Evolutionary conservation across 345 rosid species (phyloP), one percentile per base, ranked within the genome.

Genomic region (Gossypium turneri): DNA sequence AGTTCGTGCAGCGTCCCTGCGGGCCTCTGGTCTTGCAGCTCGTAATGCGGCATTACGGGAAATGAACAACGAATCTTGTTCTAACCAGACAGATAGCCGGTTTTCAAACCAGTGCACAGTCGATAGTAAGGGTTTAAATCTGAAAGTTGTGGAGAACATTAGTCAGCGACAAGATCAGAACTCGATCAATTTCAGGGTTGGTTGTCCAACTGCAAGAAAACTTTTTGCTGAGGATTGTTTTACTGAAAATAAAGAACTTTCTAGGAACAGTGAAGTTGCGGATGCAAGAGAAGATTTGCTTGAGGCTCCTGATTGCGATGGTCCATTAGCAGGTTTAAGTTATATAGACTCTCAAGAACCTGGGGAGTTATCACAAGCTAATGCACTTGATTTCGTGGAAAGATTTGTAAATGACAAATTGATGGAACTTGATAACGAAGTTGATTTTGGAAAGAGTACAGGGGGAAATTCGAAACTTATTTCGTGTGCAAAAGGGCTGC

Each of bases 291-390:
- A 79, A 65, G 81, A 81, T 69, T 53, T 73, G 56, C 71, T 67
- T 38, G 82, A 74, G 78, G 61, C 72, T 60, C 80, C 81, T 34
- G 22, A 50, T 76, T 72, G 50, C 75, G 82, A 85, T 77, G 82
- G 20, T 34, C 80, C 75, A 34, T 57, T 79, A 51, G 89, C 84
- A 13, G 89, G 88, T 73, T 82, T 91, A 80, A 91, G 97, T 84
- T 95, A 93, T 84, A 74, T 85, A 43, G 89, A 86, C 72, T 90
- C 99, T 61, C 96, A 91, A 82, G 98, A 95, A 81, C 97, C 97
- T 52, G 94, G 96, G 75, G 98, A 91, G 62, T 66, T 79, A 52
- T 89, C 97, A 56, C 92, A 90, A 80, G 88, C 90, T 50, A 83
- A 78, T 83, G 98, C 94, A 67, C 87, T 93, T 78, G 82, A 89